Evolutionary conservation across 2,329 filamentous ascomycete species (phyloP).

Genomic region (Hansfordia pulvinata): DNA sequence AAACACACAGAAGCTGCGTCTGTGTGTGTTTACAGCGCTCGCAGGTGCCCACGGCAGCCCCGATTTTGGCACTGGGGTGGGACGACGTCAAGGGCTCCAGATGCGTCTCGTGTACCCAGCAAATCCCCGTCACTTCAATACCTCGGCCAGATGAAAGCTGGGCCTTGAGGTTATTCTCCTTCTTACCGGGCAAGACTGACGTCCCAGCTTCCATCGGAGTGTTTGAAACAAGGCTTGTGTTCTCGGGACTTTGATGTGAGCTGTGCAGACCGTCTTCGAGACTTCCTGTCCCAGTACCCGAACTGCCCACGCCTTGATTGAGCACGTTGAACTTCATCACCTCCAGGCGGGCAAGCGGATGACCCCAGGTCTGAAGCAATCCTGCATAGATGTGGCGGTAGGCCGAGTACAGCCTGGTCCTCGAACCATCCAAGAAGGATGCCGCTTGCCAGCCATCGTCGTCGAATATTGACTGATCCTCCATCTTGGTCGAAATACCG

Average conservation of each 20-base stretch:
- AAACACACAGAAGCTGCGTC: conserved; percentile 45
- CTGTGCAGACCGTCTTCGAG: conserved; percentile 21
- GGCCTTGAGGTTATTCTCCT: conserved; percentile 36
- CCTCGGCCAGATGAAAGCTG: conserved; percentile 39
- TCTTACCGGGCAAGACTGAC: conserved; percentile 41
- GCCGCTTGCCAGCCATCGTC: conserved; percentile 52
- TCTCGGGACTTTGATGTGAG: conserved; percentile 18
- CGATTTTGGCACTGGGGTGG: conserved; percentile 25
- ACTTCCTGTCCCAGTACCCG: conserved; percentile 8
- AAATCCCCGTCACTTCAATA: conserved; percentile 49
- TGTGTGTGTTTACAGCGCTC: conserved; percentile 38
- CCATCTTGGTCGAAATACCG: conserved; percentile 37
- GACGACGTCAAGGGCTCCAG: conserved; percentile 44
- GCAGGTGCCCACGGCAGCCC: conserved; percentile 26
- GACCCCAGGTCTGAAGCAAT: conserved; percentile 52
- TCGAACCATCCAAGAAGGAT: conserved; percentile 40
- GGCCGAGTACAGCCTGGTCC: conserved; percentile 34
- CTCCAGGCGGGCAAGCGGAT: conserved; percentile 48
- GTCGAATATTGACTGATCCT: conserved; percentile 53
- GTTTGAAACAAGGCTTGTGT: conserved; percentile 16
- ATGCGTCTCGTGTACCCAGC: conserved; percentile 47
- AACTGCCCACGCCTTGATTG: conserved; percentile 25
- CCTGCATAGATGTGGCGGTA: conserved; percentile 57
- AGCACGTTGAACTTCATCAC: conserved; percentile 57
- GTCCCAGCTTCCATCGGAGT: conserved; percentile 22